Conservation (phyloP, 228 moss, liverwort and hornwort species). For the Sphagnum fallax region DNA sequence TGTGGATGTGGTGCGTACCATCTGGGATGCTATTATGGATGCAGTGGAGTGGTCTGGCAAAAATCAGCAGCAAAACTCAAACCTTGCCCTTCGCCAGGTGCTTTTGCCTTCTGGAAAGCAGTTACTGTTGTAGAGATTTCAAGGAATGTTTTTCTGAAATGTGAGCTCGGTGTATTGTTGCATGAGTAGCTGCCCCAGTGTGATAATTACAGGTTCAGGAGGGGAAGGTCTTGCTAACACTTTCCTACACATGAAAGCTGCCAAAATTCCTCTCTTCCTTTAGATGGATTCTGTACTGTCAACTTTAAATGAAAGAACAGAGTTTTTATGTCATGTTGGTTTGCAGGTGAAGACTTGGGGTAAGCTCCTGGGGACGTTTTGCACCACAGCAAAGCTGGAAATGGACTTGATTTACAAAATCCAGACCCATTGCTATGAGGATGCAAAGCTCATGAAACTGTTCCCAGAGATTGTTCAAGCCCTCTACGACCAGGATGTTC, state of each 20-base stretch:
- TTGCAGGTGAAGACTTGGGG: constrained; percentile 95
- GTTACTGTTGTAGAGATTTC: not conserved
- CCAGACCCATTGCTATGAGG: constrained; percentile 95
- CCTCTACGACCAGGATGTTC: constrained; percentile 92
- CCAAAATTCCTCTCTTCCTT: too few species aligned
- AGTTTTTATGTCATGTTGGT: too few species aligned
- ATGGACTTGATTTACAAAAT: constrained; percentile 96
- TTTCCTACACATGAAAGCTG: too few species aligned
- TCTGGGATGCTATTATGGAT: constrained; percentile 98
- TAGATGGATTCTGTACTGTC: too few species aligned
- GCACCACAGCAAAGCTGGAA: constrained; percentile 83
- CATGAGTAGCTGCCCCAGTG: too few species aligned
- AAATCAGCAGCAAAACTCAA: constrained; percentile 97
- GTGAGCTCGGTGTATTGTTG: too few species aligned
- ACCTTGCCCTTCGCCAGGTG: constrained; percentile 87
- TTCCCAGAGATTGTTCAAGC: constrained; percentile 95
- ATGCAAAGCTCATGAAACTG: constrained; percentile 98
- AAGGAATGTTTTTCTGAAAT: not conserved
- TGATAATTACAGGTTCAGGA: too few species aligned
- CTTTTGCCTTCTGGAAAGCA: not conserved
- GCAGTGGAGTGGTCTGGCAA: constrained; percentile 98
- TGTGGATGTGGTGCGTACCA: constrained; percentile 88
- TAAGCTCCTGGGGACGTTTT: constrained; percentile 88
- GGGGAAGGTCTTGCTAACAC: too few species aligned
- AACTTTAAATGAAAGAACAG: too few species aligned